These are phyloP conservation scores for Rhizopus arrhizus DNA, from an alignment of 371 early-diverging fungal genomes.

Conservation along the genomic window DNA sequence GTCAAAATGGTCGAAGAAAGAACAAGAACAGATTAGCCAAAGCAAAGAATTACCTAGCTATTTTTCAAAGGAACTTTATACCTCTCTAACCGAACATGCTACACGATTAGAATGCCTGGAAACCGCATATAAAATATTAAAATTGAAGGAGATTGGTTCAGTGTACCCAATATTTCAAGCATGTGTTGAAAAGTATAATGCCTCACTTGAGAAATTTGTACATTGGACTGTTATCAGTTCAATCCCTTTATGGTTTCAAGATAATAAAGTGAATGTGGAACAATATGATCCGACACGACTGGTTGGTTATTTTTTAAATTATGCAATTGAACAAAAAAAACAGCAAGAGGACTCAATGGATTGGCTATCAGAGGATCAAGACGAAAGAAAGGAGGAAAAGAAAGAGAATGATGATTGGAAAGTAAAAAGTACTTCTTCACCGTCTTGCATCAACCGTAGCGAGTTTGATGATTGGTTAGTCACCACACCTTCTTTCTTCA, in stretches of 20 bases:
- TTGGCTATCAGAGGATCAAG: slow-evolving; percentile 17
- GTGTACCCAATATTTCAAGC: slow-evolving; percentile 21
- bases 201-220: slow-evolving; percentile 32
- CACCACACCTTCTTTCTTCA: slow-evolving; percentile 21
- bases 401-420: slow-evolving; percentile 18
- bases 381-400: neutral
- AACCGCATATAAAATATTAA: neutral
- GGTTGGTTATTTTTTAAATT: slow-evolving; percentile 22
- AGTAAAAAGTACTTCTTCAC: slow-evolving; percentile 8
- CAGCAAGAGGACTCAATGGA: slow-evolving; percentile 23
- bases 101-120: neutral
- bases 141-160: neutral
- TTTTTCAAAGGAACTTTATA: neutral
- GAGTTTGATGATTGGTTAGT: slow-evolving; percentile 36
- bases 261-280: slow-evolving; percentile 9
- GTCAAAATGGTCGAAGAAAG: slow-evolving; percentile 13
- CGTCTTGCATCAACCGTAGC: slow-evolving; percentile 15
- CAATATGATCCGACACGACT: slow-evolving; percentile 8
- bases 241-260: slow-evolving; percentile 41
- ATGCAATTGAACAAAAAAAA: slow-evolving; percentile 16
- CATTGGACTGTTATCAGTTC: slow-evolving; percentile 20
- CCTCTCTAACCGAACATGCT: neutral
- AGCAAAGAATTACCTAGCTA: slow-evolving; percentile 3
- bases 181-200: slow-evolving; percentile 7
- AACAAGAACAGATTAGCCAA: slow-evolving; percentile 7